Base-by-base conservation (phyloP, 495 filamentous ascomycete genomes). In the Neurospora hispaniola region DNA sequence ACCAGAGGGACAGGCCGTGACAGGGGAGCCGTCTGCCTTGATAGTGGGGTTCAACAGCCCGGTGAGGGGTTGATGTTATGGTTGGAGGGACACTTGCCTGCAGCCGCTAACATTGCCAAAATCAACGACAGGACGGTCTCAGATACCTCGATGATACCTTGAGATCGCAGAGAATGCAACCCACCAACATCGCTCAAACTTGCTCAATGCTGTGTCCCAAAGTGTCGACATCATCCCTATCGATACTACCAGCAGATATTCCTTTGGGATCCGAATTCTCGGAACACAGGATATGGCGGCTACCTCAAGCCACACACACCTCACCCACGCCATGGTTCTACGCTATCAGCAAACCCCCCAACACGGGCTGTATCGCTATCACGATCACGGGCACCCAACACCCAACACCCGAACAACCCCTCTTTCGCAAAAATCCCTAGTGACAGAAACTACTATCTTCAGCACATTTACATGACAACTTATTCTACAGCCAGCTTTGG, bases 21-120 rank as follows among this genome's bases (percentile, higher is more conserved):
- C 69, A 48, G 74, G 14, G 72, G 39, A 69, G 73, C 71, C 42
- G 44, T 70, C 31, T 70, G 54, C 69, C 66, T 41, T 71, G 54
- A 48, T 42, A 72, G 43, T 59, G 71, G 73, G 69, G 69, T 11
- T 31, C 23, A 71, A 35, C 71, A 71, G 71, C 20, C 38, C 41
- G 27, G n/a, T 38, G 42, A 68, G 31, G 48, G 43, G 38, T 38
- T 18, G 31, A n/a, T 38, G 35, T 38, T 38, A 6, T 38, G 35
- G 4, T 38, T 68, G 71, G 71, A 68, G 27, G 27, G 12, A 12
- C 54, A 62, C 54, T 62, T 14, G 23, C 27, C 54, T 16, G 35
- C 14, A 62, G 27, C 27, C 27, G 54, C 54, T 35, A 35, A 18
- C 54, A 62, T 62, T 0, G 27, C 23, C 54, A 35, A 35, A 35